Base-by-base conservation (phyloP, 2,329 filamentous ascomycete genomes). In the Xylogone sp. region DNA sequence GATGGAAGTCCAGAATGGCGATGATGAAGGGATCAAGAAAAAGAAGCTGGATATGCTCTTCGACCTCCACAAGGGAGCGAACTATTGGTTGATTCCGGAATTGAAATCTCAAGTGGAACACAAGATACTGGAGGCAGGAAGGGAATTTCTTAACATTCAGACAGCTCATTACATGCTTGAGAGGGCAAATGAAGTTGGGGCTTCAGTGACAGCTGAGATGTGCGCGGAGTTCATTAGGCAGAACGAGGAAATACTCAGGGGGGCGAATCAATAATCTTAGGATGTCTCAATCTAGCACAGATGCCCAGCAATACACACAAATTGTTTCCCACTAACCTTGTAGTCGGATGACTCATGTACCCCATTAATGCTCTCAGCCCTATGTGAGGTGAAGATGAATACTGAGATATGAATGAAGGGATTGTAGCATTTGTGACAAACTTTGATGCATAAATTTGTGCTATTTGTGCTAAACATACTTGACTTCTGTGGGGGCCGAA, bases 11-110 rank as follows among this genome's bases (percentile, higher is more conserved):
- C 29, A 46, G 3, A 51, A 54, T 3, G 24, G 13, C 6, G 59
- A 61, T 13, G 52, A 54, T 44, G 21, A 22, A 7, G 50, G 55
- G 2, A 19, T 34, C 1, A 59, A 43, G 16, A 49, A 48, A 2
- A n/a, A 16, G 4, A 65, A 64, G 50, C 53, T 62, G 0, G 43
- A 57, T 10, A 22, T 58, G 27, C 56, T 65, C 1, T 45, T 65
- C 1, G 52, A 64, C 51, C 42, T 64, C 2, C 55, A 52, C 42
- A 55, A 57, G 43, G 61, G 60, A 2, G 58, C 61, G 2, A 53
- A 62, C 34, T 62, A 52, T 21, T 63, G 57, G 57, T 3, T 53
- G 5, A 59, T 63, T 24, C 43, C 49, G 0, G 45, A 55, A 0
- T 43, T 63, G 43, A 51, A 49, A 9, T 55, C 53, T 22, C 43